Base-by-base conservation (phyloP, 331 rosid genomes). In the Cucumis variabilis region DNA sequence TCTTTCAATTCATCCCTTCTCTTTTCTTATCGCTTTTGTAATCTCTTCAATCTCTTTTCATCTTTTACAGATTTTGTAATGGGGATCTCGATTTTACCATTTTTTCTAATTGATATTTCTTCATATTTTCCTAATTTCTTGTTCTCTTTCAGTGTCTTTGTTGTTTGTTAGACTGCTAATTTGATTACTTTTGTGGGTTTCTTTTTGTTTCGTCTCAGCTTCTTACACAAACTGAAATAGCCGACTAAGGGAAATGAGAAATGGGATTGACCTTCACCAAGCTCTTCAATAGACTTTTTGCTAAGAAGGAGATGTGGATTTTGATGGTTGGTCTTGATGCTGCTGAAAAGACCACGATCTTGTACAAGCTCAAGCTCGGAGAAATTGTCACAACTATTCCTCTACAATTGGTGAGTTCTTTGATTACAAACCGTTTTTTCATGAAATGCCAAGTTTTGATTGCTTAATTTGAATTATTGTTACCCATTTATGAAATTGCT, bases 251-350 rank as follows among this genome's bases (percentile, higher is more conserved):
- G 60, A 37, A 62, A 84, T 91, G 60, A 83, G 89, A 73, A 88
- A 96, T 96, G 99, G 99, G 99, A 90, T 89, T 96, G 90, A 92
- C 99, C 83, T 96, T 96, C 95, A 90, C 98, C 88, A 95, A 95
- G 91, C 95, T 96, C 85, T 96, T 96, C 91, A 96, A 98, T 89
- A 91, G 96, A 91, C 94, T 96, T n/a, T 96, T 96, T 14, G 99
- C 98, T 68, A 96, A 96, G 96, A 95, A 74, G 88, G 98, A 96
- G 88, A 96, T 96, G 99, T 92, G 99, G 44, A 96, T 96, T 89
- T 82, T 95, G 93, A 96, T 96, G 99, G 98, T 96, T 75, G 99
- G 98, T 92, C 98, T 95, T n/a, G 98, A 96, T 79, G 98, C 98
- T 73, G 99, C 99, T 68, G 98, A 98, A 90, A 96, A 96, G 95